Conservation (phyloP, 164 flowering plant genomes). For the Stephania japonica region DNA sequence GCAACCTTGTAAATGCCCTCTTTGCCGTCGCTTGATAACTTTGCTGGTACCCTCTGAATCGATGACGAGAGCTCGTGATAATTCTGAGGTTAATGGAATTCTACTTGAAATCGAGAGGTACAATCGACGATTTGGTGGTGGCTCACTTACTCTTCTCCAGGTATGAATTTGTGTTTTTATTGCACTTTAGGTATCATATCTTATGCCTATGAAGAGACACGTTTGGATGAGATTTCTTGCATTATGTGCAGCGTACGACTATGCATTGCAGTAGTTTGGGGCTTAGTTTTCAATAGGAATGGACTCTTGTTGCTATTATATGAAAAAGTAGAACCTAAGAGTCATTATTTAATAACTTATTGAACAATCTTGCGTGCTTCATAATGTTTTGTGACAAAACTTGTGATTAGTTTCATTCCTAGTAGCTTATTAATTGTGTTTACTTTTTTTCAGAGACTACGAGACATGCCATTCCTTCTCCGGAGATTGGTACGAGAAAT, state of each 20-base stretch:
- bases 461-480: slow-evolving; percentile 81
- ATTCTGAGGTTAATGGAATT: slow-evolving; percentile 41
- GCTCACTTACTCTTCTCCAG: slow-evolving; percentile 47
- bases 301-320: neutral
- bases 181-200: neutral
- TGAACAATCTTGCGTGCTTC: neutral
- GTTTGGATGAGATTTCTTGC: neutral
- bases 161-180: slow-evolving; percentile 23
- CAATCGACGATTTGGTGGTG: slow-evolving; percentile 65
- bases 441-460: slow-evolving; percentile 49
- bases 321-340: neutral
- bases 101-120: slow-evolving; percentile 48
- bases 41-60: slow-evolving; percentile 67
- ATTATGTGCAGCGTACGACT: neutral
- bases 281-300: neutral
- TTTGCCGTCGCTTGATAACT: slow-evolving; percentile 75
- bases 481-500: slow-evolving; percentile 68
- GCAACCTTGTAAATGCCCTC: slow-evolving; percentile 81
- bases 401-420: neutral
- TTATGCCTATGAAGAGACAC: neutral
- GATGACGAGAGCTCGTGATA: slow-evolving; percentile 29
- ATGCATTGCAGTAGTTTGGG: neutral
- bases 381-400: neutral
- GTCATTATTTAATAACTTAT: neutral
- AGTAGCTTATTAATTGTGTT: slow-evolving; percentile 3